These are phyloP conservation scores for Pichia insulana DNA, from an alignment of 805 yeast species.

Conservation along the genomic window DNA sequence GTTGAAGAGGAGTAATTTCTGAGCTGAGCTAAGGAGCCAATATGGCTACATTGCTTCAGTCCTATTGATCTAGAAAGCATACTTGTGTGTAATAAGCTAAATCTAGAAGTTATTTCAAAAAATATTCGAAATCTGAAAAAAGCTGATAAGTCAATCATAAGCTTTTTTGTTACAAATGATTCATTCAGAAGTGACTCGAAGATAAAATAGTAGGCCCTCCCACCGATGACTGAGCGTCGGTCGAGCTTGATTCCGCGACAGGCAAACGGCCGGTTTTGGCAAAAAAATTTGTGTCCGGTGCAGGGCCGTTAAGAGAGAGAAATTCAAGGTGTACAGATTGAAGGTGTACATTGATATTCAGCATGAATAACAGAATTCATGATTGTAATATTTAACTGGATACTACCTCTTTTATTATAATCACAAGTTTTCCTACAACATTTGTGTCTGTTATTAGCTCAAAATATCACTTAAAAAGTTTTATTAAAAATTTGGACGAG, in stretches of 20 bases:
- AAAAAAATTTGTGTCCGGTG: not conserved
- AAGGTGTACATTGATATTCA: too few species aligned
- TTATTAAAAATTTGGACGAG: slow-evolving; percentile 42
- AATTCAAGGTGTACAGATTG: not conserved
- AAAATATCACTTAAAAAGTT: not conserved
- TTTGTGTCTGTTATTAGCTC: too few species aligned
- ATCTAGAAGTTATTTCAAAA: not conserved
- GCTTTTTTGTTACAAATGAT: too few species aligned
- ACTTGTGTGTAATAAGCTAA: not conserved
- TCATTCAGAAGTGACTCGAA: too few species aligned
- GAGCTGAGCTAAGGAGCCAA: slow-evolving; percentile 4
- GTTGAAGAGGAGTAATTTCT: slow-evolving; percentile 53
- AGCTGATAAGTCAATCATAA: not conserved
- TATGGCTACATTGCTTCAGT: slow-evolving; percentile 4
- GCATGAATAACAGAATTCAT: too few species aligned
- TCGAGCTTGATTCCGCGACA: too few species aligned
- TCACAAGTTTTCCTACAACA: too few species aligned
- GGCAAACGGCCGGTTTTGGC: too few species aligned
- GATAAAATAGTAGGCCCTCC: too few species aligned
- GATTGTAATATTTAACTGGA: too few species aligned
- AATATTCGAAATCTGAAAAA: not conserved
- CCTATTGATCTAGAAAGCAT: slow-evolving; percentile 7
- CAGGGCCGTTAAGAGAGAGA: not conserved
- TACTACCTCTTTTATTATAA: too few species aligned
- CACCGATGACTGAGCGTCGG: too few species aligned